Conservation (phyloP, 2,329 filamentous ascomycete genomes). For the Uncinocarpus reesii region DNA sequence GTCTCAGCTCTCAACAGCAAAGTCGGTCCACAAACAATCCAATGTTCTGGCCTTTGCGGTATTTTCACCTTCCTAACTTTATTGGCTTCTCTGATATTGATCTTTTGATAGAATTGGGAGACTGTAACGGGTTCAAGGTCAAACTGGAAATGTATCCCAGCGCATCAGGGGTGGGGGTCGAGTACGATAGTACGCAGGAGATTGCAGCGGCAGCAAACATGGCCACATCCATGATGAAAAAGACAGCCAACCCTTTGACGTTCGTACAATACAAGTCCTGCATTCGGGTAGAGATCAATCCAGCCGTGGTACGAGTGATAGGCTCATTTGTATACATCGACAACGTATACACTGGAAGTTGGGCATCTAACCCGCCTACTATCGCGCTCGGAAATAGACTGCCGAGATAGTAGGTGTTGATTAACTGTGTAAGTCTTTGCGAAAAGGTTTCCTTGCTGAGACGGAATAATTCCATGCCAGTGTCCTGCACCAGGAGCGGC, state of each 20-base stretch:
- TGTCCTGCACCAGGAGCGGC: conserved; percentile 3
- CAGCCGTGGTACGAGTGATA: background rate
- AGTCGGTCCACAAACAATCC: too few relatives aligned
- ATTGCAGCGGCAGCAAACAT: conserved; percentile 5
- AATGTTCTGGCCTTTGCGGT: too few relatives aligned
- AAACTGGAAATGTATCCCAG: too few relatives aligned
- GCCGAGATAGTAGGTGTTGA: conserved; percentile 11
- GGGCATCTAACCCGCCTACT: background rate
- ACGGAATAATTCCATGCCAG: background rate
- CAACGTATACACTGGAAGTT: background rate
- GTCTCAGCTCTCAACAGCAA: too few relatives aligned
- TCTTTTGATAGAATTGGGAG: too few relatives aligned
- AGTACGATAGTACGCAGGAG: background rate
- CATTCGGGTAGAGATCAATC: background rate
- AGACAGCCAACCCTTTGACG: conserved; percentile 2
- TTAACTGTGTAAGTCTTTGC: conserved; percentile 6
- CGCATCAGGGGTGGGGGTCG: too few relatives aligned
- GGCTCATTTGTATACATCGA: background rate
- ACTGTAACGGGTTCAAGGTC: too few relatives aligned
- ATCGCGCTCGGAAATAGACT: conserved; percentile 11
- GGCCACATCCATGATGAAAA: background rate
- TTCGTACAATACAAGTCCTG: conserved; percentile 1
- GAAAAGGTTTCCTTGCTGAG: conserved; percentile 4
- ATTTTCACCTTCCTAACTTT: too few relatives aligned
- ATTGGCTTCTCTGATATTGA: too few relatives aligned